Conservation (phyloP, 2,329 filamentous ascomycete genomes). For the Apiospora aurea region DNA sequence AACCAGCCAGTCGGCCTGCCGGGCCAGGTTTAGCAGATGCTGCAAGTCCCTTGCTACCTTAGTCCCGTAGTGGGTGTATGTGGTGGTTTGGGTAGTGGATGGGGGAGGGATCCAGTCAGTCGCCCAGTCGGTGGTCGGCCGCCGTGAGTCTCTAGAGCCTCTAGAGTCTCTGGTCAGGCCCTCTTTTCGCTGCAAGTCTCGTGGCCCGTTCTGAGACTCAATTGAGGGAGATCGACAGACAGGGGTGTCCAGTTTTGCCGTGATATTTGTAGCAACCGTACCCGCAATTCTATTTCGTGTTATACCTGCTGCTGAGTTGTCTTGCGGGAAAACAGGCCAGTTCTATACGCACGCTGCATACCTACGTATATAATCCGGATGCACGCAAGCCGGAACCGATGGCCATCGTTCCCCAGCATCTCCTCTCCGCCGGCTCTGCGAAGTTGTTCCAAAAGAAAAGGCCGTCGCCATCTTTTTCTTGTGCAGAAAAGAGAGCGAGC, state of each 20-base stretch:
- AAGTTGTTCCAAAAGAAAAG: neutral
- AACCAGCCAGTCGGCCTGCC: neutral
- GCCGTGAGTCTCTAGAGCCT: slow-evolving; percentile 2
- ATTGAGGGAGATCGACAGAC: slow-evolving; percentile 17
- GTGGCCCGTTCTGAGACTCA: slow-evolving; percentile 22
- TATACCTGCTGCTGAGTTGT: neutral
- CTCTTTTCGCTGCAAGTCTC: slow-evolving; percentile 12
- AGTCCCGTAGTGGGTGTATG: neutral
- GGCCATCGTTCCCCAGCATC: slow-evolving; percentile 4
- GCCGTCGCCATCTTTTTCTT: neutral
- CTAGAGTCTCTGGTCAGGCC: neutral
- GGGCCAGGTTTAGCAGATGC: neutral
- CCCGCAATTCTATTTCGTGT: slow-evolving; percentile 12
- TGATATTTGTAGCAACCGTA: slow-evolving; percentile 19
- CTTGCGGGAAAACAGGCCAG: neutral
- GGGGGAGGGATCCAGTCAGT: neutral
- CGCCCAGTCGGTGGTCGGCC: slow-evolving; percentile 12
- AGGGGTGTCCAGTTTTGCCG: slow-evolving; percentile 12
- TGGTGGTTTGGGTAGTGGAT: neutral
- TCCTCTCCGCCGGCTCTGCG: neutral
- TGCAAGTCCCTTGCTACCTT: neutral
- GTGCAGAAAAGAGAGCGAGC: neutral
- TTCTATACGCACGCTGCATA: neutral
- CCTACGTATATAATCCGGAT: neutral
- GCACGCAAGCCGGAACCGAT: neutral